Conservation (phyloP, 495 filamentous ascomycete species). For the Hypomontagnella submonticulosa region DNA sequence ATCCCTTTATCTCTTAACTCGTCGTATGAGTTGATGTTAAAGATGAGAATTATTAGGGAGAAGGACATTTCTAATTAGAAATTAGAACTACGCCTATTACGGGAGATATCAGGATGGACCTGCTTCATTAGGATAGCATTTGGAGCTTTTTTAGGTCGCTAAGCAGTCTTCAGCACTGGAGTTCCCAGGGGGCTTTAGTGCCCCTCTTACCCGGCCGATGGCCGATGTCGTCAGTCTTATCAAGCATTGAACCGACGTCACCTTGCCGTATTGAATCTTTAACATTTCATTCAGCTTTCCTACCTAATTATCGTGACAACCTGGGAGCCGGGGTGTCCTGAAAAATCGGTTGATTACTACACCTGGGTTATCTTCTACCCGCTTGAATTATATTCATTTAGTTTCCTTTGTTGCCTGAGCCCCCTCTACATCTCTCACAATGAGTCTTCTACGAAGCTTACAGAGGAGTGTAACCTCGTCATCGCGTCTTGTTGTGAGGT, state of each 20-base stretch:
- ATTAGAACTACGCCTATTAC: no score
- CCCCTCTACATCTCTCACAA: conserved; percentile 6
- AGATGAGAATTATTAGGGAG: no score
- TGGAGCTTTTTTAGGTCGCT: background rate
- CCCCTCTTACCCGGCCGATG: conserved; percentile 35
- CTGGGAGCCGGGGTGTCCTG: background rate
- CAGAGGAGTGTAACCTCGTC: conserved; percentile 51
- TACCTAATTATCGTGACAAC: conserved; percentile 18
- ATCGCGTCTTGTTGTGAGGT: conserved; percentile 46
- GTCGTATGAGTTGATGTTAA: no score
- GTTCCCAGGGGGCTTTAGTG: conserved; percentile 3
- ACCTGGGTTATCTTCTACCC: conserved; percentile 7
- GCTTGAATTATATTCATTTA: conserved; percentile 7
- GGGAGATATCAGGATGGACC: conserved; percentile 14
- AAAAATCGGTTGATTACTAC: conserved; percentile 9
- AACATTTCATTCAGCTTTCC: conserved; percentile 11
- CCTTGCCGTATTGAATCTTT: conserved; percentile 13
- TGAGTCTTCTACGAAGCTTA: conserved; percentile 43
- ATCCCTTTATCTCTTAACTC: no score
- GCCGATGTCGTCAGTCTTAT: conserved; percentile 43
- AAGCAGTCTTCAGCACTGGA: background rate
- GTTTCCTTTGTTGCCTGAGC: background rate
- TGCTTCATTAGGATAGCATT: conserved; percentile 21
- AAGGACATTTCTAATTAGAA: no score
- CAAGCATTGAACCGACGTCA: conserved; percentile 24